Conservation (phyloP, 768 basidiomycete species). For the Trametes villosa region DNA sequence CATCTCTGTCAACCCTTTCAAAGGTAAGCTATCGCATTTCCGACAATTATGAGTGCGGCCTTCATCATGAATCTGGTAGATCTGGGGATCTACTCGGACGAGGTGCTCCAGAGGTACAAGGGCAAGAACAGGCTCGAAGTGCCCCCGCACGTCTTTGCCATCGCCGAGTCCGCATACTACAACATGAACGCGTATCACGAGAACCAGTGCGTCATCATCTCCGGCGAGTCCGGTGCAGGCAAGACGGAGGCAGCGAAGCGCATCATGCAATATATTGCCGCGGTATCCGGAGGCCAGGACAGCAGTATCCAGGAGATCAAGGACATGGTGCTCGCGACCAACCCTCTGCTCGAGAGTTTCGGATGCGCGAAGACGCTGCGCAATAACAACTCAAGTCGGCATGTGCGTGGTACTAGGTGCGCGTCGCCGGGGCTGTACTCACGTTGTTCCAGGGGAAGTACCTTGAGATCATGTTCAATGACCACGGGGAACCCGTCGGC, state of each 20-base stretch:
- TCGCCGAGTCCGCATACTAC: constrained; percentile 97
- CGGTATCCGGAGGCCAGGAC: constrained; percentile 87
- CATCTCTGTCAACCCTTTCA: constrained; percentile 99
- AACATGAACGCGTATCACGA: constrained; percentile 99
- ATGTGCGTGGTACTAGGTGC: constrained; percentile 61
- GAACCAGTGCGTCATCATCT: constrained; percentile 99
- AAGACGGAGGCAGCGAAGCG: constrained; percentile 99
- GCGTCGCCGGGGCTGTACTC: not conserved
- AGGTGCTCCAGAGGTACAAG: constrained; percentile 80
- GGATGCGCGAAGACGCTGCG: constrained; percentile 98
- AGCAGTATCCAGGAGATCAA: constrained; percentile 97
- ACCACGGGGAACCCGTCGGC: constrained; percentile 89
- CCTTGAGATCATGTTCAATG: constrained; percentile 98
- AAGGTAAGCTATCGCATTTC: constrained; percentile 53
- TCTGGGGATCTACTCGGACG: constrained; percentile 97
- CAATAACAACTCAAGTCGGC: constrained; percentile 98
- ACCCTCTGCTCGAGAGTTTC: constrained; percentile 96
- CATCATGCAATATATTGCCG: constrained; percentile 99
- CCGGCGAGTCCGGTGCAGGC: constrained; percentile 97
- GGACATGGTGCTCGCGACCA: constrained; percentile 99
- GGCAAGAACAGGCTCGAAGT: constrained; percentile 99
- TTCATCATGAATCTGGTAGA: constrained; percentile 49
- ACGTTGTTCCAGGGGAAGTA: constrained; percentile 82
- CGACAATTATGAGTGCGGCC: constrained; percentile 13
- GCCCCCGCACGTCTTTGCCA: constrained; percentile 96